Conservation (phyloP, 192 early-diverging fungal genomes). For the Mortierella claussenii region DNA sequence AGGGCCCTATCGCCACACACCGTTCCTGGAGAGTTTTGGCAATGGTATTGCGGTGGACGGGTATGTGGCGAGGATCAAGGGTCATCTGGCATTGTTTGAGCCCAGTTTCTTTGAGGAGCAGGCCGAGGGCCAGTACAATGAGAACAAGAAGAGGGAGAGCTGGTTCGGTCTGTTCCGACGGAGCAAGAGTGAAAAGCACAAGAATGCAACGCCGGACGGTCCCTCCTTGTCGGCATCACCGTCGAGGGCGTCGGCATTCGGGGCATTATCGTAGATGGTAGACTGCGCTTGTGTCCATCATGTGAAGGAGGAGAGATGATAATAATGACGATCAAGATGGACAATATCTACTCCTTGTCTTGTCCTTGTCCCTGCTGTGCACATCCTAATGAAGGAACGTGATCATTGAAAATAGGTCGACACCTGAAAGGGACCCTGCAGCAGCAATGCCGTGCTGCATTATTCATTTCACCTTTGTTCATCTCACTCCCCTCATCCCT, state of each 20-base stretch:
- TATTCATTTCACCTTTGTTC: no score
- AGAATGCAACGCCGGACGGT: neutral
- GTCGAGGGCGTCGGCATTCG: neutral
- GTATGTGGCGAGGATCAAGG: conserved; percentile 46
- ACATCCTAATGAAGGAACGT: no score
- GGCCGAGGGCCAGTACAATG: conserved; percentile 41
- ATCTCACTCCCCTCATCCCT: no score
- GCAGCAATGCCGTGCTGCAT: no score
- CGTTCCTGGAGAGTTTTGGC: conserved; percentile 40
- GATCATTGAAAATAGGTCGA: no score
- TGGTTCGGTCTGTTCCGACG: conserved; percentile 38
- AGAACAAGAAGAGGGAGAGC: conserved; percentile 40
- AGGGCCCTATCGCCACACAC: conserved; percentile 22
- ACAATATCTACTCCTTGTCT: no score
- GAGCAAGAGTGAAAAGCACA: neutral
- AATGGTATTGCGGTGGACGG: conserved; percentile 39
- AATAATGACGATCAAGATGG: no score
- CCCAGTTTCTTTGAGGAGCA: conserved; percentile 47
- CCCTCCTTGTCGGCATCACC: neutral
- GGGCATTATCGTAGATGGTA: neutral
- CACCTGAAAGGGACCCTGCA: no score
- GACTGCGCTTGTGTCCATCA: no score
- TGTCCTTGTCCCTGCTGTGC: no score
- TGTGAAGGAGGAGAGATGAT: no score
- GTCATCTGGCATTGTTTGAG: conserved; percentile 37